Base-by-base conservation (phyloP, 805 yeast species). In the Dipodascus geniculatus region DNA sequence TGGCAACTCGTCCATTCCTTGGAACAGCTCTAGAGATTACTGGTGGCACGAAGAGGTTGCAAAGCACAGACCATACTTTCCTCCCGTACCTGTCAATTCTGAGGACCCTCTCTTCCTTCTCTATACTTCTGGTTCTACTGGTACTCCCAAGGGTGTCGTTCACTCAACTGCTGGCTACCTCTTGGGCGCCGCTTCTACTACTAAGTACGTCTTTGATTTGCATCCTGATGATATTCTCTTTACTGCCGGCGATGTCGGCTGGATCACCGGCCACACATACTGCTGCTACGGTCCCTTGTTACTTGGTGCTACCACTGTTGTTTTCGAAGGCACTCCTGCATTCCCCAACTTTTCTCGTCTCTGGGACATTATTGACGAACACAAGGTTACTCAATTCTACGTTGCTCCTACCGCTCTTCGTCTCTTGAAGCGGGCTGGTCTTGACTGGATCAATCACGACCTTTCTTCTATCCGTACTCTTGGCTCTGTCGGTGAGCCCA, bases 401-500 rank as follows among this genome's bases (percentile, higher is more conserved):
- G 93, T 87, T 62, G 96, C 96, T 16, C 96, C 96, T 66, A 88
- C 96, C 48, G 96, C 96, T 22, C 76, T 89, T 64, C 82, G 96
- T 72, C 77, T 88, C 66, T 81, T 89, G 68, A 77, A 78, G 64
- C 78, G 87, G 68, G 90, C 90, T 49, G 96, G 96, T 61, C 85
- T 79, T 85, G 75, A 79, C 42, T 82, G 76, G 65, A 83, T 88
- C 64, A 79, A 83, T 60, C 42, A 50, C 28, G 88, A 86, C 66
- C 77, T 87, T 58, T 79, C 84, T 11, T 79, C 89, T 8, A 69
- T 88, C 61, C 81, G 96, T 68, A 86, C 87, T 22, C 76, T 88
- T 59, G 96, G 96, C 55, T 85, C 96, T 19, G 96, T 89, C 54
- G 96, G 96, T 70, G 96, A 89, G 73, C 96, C 96, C 61, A 88